phyloP scores from a whole-genome alignment of 345 rosid genomes.

The Carallia brachiata region DNA sequence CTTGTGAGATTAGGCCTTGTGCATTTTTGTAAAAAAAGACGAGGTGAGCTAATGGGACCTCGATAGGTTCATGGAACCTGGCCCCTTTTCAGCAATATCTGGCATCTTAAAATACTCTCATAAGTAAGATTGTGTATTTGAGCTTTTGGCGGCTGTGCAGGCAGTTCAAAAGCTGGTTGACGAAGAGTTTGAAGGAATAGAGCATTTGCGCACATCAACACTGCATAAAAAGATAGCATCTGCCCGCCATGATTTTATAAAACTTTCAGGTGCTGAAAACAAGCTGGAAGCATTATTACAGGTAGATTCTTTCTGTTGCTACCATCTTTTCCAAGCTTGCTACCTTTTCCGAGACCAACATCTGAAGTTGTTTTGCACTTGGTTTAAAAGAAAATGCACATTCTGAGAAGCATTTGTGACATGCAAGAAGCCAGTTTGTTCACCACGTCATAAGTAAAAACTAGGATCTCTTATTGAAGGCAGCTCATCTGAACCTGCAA shows the following conservation, averaged over 20 bases:
- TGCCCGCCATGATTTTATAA: slow-evolving; percentile 89
- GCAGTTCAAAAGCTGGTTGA: slow-evolving; percentile 88
- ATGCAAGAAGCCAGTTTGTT: too few species aligned
- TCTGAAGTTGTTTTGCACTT: neutral
- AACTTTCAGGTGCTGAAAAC: slow-evolving; percentile 84
- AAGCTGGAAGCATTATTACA: slow-evolving; percentile 88
- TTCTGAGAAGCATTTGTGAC: neutral
- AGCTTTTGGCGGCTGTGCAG: slow-evolving; percentile 36
- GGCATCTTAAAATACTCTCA: neutral
- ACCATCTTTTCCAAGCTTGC: neutral
- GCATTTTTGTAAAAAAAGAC: too few species aligned
- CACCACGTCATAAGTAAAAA: too few species aligned
- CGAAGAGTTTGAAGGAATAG: slow-evolving; percentile 91
- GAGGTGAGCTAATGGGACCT: too few species aligned
- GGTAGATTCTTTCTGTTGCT: slow-evolving; percentile 37
- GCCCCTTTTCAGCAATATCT: neutral
- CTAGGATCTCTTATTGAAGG: too few species aligned
- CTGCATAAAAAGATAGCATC: slow-evolving; percentile 87
- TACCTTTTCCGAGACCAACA: neutral
- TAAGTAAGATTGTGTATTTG: neutral
- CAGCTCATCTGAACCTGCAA: too few species aligned
- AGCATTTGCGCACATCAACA: slow-evolving; percentile 83
- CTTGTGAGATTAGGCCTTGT: too few species aligned
- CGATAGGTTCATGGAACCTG: too few species aligned
- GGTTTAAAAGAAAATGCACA: neutral